phyloP scores from a whole-genome alignment of 768 basidiomycete species.

The Phanerodontia chrysosporium region DNA sequence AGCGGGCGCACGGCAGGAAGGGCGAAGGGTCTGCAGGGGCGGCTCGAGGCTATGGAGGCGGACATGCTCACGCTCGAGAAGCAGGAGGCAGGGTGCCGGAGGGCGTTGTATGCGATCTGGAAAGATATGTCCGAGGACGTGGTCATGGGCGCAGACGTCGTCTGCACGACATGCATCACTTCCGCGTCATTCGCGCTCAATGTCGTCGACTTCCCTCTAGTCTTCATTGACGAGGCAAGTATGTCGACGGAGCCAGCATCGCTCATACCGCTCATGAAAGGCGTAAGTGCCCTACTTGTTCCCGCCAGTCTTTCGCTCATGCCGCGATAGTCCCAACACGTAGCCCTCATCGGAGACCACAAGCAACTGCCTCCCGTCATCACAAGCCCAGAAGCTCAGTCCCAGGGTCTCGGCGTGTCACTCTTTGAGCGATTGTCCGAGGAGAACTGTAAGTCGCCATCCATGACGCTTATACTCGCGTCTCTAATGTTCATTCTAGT shows the following conservation, averaged over 20 bases:
- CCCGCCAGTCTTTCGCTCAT: constrained; percentile 11
- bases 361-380: constrained; percentile 93
- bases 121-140: constrained; percentile 64
- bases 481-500: constrained; percentile 34
- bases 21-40: constrained; percentile 6
- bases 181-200: constrained; percentile 63
- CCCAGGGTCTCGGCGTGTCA: constrained; percentile 70
- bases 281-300: constrained; percentile 40
- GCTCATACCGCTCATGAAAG: constrained; percentile 90
- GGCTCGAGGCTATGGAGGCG: constrained; percentile 28
- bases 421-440: constrained; percentile 89
- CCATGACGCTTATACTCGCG: background rate
- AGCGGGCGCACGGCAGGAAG: background rate
- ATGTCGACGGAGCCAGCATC: constrained; percentile 96
- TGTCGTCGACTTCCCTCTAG: constrained; percentile 84
- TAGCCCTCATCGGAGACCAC: constrained; percentile 93
- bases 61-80: constrained; percentile 25
- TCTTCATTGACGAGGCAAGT: constrained; percentile 92
- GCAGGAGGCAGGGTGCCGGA: constrained; percentile 29
- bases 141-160: constrained; percentile 66
- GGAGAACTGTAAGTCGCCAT: constrained; percentile 60
- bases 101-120: constrained; percentile 49
- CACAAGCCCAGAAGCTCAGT: constrained; percentile 66
- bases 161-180: constrained; percentile 87
- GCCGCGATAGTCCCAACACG: constrained; percentile 60